phyloP scores from a whole-genome alignment of 768 basidiomycete species.

The Boletus reticulatus region DNA sequence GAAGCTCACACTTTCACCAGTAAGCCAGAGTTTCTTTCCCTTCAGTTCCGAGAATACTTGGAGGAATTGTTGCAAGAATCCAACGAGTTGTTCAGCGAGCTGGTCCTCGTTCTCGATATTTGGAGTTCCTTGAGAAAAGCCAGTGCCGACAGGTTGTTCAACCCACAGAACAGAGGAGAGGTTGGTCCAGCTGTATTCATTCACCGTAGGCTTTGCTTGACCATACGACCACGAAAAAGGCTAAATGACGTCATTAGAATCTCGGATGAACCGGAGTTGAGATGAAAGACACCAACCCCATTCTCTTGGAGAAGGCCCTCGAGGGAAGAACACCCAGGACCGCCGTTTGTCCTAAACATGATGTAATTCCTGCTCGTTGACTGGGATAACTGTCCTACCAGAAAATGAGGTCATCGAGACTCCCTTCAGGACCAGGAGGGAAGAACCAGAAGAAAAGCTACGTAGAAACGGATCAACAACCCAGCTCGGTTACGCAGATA shows the following conservation, averaged over 20 bases:
- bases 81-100: conserved; percentile 51
- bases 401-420: conserved; percentile 70
- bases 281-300: conserved; percentile 44
- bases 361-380: neutral
- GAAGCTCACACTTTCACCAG: conserved; percentile 69
- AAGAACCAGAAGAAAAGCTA: conserved; percentile 87
- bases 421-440: conserved; percentile 72
- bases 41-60: conserved; percentile 72
- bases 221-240: conserved; percentile 68
- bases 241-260: conserved; percentile 32
- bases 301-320: conserved; percentile 74
- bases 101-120: conserved; percentile 58
- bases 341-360: conserved; percentile 65
- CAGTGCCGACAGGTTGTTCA: conserved; percentile 80
- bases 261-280: conserved; percentile 11
- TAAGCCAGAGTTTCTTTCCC: conserved; percentile 65
- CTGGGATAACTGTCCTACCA: conserved; percentile 41
- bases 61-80: conserved; percentile 73
- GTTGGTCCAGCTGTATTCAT: conserved; percentile 77
- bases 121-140: conserved; percentile 69
- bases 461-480: neutral
- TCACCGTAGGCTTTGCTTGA: conserved; percentile 59
- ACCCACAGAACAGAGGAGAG: conserved; percentile 74
- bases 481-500: too few species aligned
- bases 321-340: conserved; percentile 74